Conservation (phyloP, 257 asterid genomes). For the Fraxinus americana region DNA sequence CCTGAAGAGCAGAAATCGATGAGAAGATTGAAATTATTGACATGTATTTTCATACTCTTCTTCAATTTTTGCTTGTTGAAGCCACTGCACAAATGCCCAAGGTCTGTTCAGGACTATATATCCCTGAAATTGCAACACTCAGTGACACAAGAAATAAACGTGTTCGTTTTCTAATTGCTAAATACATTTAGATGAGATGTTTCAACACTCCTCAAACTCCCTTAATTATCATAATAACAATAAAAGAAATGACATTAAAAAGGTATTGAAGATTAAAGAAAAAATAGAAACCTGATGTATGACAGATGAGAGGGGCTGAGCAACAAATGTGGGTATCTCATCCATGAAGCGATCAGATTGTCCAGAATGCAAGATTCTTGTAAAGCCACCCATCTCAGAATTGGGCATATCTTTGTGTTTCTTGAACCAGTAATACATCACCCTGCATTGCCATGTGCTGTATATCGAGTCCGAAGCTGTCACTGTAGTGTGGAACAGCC, state of each 20-base stretch:
- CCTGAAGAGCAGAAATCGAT: not conserved
- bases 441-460: constrained; percentile 92
- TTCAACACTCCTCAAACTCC: not conserved
- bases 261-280: not conserved
- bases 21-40: constrained; percentile 2
- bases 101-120: constrained; percentile 92
- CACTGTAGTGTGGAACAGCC: constrained; percentile 91
- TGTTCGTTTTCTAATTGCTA: no score
- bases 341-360: constrained; percentile 71
- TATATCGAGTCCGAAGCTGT: constrained; percentile 85
- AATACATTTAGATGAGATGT: constrained; percentile 11
- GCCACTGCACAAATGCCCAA: constrained; percentile 99
- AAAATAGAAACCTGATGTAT: constrained; percentile 64
- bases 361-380: constrained; percentile 84
- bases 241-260: no score
- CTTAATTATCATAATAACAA: no score
- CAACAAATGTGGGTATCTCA: constrained; percentile 94
- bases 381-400: constrained; percentile 94
- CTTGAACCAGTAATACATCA: constrained; percentile 96
- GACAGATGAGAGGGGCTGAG: constrained; percentile 86
- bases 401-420: constrained; percentile 47
- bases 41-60: constrained; percentile 64
- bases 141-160: not conserved
- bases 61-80: constrained; percentile 74
- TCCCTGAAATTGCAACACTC: constrained; percentile 57